A percentile compares a stretch with the other conserved stretches of the same genome.
These are phyloP conservation scores for Angomonas deanei DNA, from an alignment of 208 protist genomes.

Conservation along the genomic window DNA sequence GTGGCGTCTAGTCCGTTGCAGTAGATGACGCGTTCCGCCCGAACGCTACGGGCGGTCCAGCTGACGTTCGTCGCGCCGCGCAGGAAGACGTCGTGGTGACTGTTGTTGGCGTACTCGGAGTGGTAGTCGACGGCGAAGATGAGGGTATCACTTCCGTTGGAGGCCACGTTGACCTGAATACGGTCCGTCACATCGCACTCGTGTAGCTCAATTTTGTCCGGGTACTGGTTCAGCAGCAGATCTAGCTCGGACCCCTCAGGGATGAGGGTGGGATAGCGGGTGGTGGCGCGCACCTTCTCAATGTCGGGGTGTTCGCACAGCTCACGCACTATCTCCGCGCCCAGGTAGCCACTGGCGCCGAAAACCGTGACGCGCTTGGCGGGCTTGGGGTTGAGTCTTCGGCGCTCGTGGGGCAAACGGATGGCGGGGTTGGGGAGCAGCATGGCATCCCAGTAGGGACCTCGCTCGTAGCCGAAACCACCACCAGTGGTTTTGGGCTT, in stretches of 20 bases:
- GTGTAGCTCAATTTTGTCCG: conserved; percentile 88
- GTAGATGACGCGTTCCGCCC: conserved; percentile 86
- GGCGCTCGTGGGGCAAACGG: conserved; percentile 80
- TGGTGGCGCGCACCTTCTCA: conserved; percentile 82
- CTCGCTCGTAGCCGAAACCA: conserved; percentile 86
- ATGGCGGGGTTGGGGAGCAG: conserved; percentile 86
- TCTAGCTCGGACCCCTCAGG: conserved; percentile 83
- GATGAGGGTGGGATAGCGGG: conserved; percentile 89
- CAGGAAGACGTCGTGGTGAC: conserved; percentile 89
- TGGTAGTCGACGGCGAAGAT: conserved; percentile 89
- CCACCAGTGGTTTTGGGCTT: conserved; percentile 86
- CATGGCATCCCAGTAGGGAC: conserved; percentile 86
- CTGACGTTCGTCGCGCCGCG: conserved; percentile 86
- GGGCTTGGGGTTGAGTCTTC: conserved; percentile 84
- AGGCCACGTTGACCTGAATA: conserved; percentile 88
- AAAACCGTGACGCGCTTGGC: conserved; percentile 87
- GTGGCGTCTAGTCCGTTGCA: conserved; percentile 89
- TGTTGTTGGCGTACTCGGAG: conserved; percentile 90
- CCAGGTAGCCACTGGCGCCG: conserved; percentile 84
- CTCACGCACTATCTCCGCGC: conserved; percentile 83
- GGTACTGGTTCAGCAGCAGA: conserved; percentile 72
- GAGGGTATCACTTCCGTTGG: conserved; percentile 89
- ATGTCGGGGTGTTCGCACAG: conserved; percentile 88
- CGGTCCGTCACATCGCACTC: conserved; percentile 90
- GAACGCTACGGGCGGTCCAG: conserved; percentile 86